phyloP scores from a whole-genome alignment of 2,329 filamentous ascomycete genomes.

The Amauroascus verrucosus region DNA sequence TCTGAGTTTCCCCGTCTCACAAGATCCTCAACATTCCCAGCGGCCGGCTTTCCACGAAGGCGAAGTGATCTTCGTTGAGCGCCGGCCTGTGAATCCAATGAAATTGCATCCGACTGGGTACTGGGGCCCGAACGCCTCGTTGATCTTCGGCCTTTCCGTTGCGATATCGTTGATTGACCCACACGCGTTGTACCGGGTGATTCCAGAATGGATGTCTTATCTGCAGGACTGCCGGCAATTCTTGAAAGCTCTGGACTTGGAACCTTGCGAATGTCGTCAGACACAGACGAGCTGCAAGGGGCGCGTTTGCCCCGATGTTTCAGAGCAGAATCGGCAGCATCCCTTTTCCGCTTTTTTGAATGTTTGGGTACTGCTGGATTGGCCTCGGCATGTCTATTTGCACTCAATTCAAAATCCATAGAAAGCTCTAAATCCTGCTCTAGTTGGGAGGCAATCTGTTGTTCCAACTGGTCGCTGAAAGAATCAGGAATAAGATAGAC shows the following conservation, averaged over 20 bases:
- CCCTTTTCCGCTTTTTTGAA: slow-evolving; percentile 26
- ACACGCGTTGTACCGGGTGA: neutral
- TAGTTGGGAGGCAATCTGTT: slow-evolving; percentile 37
- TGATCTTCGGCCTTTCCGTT: neutral
- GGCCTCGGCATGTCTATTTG: slow-evolving; percentile 9
- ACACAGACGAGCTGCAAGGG: neutral
- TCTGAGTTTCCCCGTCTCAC: neutral
- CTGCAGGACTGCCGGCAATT: neutral
- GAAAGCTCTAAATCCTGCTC: slow-evolving; percentile 36
- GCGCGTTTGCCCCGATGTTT: slow-evolving; percentile 5
- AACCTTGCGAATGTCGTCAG: neutral
- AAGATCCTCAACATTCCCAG: neutral
- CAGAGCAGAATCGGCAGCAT: neutral
- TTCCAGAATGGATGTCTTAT: neutral
- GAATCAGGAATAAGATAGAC: slow-evolving; percentile 23
- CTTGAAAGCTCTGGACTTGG: neutral
- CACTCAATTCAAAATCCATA: slow-evolving; percentile 22
- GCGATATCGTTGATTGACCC: neutral
- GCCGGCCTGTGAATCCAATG: slow-evolving; percentile 18
- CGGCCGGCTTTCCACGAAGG: slow-evolving; percentile 20
- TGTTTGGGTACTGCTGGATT: neutral
- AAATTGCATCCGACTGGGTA: neutral
- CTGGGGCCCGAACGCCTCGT: neutral
- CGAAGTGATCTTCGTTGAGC: slow-evolving; percentile 27
- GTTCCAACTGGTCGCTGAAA: slow-evolving; percentile 35